phyloP scores from a whole-genome alignment of 176 grass and related monocot genomes.

The Carex littledalei region DNA sequence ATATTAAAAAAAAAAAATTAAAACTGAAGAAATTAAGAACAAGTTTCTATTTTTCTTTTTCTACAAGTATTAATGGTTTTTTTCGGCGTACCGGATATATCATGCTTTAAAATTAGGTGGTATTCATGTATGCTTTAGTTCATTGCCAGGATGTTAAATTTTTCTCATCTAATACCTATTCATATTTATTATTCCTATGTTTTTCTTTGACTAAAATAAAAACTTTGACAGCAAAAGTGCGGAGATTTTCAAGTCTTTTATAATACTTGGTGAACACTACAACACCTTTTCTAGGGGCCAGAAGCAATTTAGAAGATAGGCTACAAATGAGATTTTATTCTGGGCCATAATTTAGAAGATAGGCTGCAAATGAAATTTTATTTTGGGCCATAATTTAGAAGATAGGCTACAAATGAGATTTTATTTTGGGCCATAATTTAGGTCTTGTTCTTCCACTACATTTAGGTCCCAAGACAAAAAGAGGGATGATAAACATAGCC shows the following conservation, averaged over 20 bases:
- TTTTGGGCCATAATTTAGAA: neutral
- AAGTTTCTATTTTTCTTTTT: neutral
- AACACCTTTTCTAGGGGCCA: neutral
- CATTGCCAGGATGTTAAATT: neutral
- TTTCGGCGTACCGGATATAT: too few relatives aligned
- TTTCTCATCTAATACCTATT: neutral
- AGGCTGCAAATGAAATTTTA: too few relatives aligned
- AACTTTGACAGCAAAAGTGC: neutral
- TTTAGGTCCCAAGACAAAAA: neutral
- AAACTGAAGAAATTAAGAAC: neutral
- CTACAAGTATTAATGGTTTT: too few relatives aligned
- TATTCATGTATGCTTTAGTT: neutral
- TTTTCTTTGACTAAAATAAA: neutral
- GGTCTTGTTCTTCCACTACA: neutral
- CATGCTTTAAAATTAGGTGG: neutral
- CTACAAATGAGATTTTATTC: neutral
- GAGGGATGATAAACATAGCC: neutral
- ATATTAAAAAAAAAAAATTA: too few relatives aligned
- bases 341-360: neutral
- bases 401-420: neutral
- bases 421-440: neutral
- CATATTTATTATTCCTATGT: neutral
- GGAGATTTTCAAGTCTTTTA: neutral
- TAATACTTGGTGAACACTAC: neutral
- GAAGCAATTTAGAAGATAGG: neutral